These are phyloP conservation scores for Sonneratia alba DNA, from an alignment of 345 rosid genomes.

Conservation along the genomic window DNA sequence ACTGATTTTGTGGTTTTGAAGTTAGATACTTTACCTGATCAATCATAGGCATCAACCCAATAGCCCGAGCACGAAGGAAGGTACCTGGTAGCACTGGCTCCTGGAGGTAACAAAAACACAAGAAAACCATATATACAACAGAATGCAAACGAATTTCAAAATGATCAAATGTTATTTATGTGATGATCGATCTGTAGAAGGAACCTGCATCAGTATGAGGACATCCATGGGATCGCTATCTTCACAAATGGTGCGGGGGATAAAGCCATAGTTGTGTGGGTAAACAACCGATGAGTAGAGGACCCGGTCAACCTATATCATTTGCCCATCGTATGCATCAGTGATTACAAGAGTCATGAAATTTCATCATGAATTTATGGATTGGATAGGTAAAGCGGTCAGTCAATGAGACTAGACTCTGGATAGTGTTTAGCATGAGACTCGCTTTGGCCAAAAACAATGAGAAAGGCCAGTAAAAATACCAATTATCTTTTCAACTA, in stretches of 20 bases:
- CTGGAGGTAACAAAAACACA: conserved; percentile 22
- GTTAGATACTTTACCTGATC: conserved; percentile 52
- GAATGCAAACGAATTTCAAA: no score
- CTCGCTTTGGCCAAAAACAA: no score
- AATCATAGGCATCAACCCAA: conserved; percentile 97
- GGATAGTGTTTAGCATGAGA: no score
- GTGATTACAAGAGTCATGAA: no score
- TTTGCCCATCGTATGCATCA: no score
- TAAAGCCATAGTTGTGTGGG: conserved; percentile 40
- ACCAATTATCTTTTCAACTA: no score
- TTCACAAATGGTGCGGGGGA: conserved; percentile 91
- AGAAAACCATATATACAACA: not conserved
- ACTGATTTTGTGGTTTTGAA: not conserved
- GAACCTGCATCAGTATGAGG: conserved; percentile 86
- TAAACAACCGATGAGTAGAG: conserved; percentile 83
- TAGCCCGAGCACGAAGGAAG: conserved; percentile 95
- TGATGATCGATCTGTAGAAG: no score
- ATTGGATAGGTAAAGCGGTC: no score
- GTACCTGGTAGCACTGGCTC: conserved; percentile 91
- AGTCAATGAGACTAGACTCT: no score
- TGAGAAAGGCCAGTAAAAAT: no score
- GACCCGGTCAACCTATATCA: conserved; percentile 73
- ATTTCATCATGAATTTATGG: no score
- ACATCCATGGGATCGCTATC: conserved; percentile 99
- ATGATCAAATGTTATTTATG: no score